A percentile compares a stretch with the other conserved stretches of the same genome.
These are phyloP conservation scores for Metrosideros polymorpha DNA, from an alignment of 441 rosid species.

Conservation along the genomic window DNA sequence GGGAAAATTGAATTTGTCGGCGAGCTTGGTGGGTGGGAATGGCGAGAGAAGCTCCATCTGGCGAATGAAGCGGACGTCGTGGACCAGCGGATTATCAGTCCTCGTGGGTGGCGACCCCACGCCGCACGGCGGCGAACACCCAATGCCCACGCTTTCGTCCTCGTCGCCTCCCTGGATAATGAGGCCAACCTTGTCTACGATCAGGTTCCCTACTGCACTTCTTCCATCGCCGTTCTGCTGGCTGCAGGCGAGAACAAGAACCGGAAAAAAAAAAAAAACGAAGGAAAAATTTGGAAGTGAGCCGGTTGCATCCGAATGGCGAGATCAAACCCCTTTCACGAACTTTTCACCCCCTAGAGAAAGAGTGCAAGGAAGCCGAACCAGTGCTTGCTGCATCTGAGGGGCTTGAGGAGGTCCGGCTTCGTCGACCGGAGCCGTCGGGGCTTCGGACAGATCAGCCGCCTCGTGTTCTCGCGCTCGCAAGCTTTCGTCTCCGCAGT, in stretches of 20 bases:
- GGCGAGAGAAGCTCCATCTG: slow-evolving; percentile 57
- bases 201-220: slow-evolving; percentile 25
- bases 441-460: slow-evolving; percentile 67
- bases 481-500: slow-evolving; percentile 7
- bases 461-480: slow-evolving; percentile 5
- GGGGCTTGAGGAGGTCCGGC: slow-evolving; percentile 55
- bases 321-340: background rate
- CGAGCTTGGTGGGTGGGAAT: slow-evolving; percentile 40
- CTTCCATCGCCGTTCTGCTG: slow-evolving; percentile 31
- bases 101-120: slow-evolving; percentile 70
- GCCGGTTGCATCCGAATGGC: background rate
- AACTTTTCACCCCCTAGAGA: background rate
- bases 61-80: slow-evolving; percentile 52
- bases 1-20: slow-evolving; percentile 27
- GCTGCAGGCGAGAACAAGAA: slow-evolving; percentile 15
- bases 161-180: slow-evolving; percentile 23
- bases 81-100: slow-evolving; percentile 59
- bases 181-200: slow-evolving; percentile 34
- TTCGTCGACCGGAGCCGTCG: slow-evolving; percentile 41
- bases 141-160: slow-evolving; percentile 25
- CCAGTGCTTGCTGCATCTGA: slow-evolving; percentile 46
- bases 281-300: background rate
- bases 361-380: slow-evolving; percentile 3
- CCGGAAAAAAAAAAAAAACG: no score
- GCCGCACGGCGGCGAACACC: slow-evolving; percentile 32